Evolutionary conservation across 192 early-diverging fungal species (phyloP).

Genomic region (Podila clonocystis): DNA sequence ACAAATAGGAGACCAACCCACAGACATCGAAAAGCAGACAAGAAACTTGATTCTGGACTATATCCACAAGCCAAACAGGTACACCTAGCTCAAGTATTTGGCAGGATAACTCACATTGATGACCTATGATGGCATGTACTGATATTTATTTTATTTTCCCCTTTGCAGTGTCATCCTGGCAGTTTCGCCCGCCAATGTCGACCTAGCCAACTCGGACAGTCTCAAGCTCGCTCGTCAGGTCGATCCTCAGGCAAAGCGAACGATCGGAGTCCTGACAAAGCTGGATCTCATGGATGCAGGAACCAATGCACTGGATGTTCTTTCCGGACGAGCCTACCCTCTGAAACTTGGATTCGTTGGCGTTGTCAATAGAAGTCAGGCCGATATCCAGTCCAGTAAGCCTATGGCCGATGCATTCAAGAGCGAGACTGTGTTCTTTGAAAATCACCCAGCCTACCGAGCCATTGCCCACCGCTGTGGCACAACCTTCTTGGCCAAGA

Average conservation of each 20-base stretch:
- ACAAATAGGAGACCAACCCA: slow-evolving; percentile 80
- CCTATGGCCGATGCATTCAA: slow-evolving; percentile 77
- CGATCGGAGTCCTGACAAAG: slow-evolving; percentile 85
- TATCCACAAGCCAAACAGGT: slow-evolving; percentile 83
- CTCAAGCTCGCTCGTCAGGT: slow-evolving; percentile 88
- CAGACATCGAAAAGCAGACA: slow-evolving; percentile 85
- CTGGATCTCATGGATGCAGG: slow-evolving; percentile 89
- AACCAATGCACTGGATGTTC: slow-evolving; percentile 82
- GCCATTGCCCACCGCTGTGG: slow-evolving; percentile 78
- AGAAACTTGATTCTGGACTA: slow-evolving; percentile 80
- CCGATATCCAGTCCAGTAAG: slow-evolving; percentile 77
- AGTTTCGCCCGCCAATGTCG: slow-evolving; percentile 83
- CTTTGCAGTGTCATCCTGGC: slow-evolving; percentile 77
- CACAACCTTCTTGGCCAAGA: slow-evolving; percentile 73
- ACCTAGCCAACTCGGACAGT: slow-evolving; percentile 87
- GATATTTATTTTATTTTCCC: neutral
- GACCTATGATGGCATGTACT: neutral
- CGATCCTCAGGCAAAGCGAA: slow-evolving; percentile 81
- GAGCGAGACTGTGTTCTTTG: slow-evolving; percentile 75
- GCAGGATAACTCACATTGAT: neutral
- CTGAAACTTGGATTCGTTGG: slow-evolving; percentile 86
- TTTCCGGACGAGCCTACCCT: slow-evolving; percentile 80
- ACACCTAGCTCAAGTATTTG: neutral
- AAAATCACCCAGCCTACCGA: slow-evolving; percentile 76
- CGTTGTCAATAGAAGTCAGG: slow-evolving; percentile 85